Conservation (phyloP, 129 eudicot species). For the Mikania micrantha region DNA sequence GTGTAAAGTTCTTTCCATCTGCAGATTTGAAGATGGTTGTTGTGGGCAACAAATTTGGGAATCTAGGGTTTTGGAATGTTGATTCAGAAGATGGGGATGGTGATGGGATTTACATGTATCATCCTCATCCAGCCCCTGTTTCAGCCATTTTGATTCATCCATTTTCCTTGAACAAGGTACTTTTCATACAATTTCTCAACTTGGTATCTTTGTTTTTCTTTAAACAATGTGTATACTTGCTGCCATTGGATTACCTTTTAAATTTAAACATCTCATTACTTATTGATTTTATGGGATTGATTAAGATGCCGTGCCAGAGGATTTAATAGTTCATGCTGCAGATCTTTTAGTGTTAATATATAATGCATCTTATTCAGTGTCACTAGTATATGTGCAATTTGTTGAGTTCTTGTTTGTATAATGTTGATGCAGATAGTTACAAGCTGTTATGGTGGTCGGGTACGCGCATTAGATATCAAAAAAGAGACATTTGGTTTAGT, state of each 20-base stretch:
- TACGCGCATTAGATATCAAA: not conserved
- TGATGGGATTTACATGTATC: constrained; percentile 47
- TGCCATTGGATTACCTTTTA: not conserved
- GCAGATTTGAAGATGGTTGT: constrained; percentile 42
- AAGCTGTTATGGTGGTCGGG: not conserved
- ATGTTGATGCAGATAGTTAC: not conserved
- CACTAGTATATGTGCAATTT: not conserved
- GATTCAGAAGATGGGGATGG: constrained; percentile 43
- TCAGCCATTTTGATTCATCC: constrained; percentile 55
- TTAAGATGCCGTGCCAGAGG: not conserved
- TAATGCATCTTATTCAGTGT: not conserved
- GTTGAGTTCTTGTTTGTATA: not conserved
- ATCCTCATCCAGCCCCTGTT: constrained; percentile 50
- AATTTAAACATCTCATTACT: not conserved
- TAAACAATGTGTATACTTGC: not conserved
- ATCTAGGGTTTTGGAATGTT: constrained; percentile 69
- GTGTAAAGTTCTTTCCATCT: constrained; percentile 50
- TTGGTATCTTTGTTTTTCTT: not conserved
- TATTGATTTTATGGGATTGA: not conserved
- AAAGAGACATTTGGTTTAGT: not conserved
- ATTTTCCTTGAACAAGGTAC: constrained; percentile 55
- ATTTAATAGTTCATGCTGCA: not conserved
- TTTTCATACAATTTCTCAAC: not conserved
- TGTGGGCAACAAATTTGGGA: constrained; percentile 55
- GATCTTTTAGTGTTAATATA: not conserved